Conservation (phyloP, 768 basidiomycete genomes). For the Boletus huronensis region DNA sequence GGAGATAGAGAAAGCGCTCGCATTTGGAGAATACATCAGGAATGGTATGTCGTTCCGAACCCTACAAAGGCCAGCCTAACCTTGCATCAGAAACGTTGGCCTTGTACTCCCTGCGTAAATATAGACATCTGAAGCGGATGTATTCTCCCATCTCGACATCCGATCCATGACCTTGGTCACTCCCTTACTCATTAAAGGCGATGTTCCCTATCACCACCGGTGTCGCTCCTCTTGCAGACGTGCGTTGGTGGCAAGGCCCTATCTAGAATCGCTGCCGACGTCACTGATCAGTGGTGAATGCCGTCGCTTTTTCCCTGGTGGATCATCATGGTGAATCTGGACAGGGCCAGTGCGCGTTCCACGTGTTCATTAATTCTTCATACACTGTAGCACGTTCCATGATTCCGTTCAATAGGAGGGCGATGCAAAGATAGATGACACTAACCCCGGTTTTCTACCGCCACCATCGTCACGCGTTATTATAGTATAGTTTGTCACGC, state of each 20-base stretch:
- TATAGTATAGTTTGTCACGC: too few relatives aligned
- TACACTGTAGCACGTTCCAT: neutral
- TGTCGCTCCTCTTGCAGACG: neutral
- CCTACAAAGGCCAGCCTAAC: neutral
- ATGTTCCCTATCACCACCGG: neutral
- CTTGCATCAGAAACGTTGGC: conserved; percentile 68
- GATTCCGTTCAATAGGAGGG: too few relatives aligned
- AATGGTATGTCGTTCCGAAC: conserved; percentile 50
- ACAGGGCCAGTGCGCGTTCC: neutral
- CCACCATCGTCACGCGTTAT: too few relatives aligned
- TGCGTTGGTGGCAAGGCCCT: neutral
- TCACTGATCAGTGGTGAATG: neutral
- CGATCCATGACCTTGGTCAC: conserved; percentile 3
- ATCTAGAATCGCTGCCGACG: neutral
- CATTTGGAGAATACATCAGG: conserved; percentile 79
- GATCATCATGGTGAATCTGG: neutral
- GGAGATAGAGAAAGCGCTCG: conserved; percentile 74
- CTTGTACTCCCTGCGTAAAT: conserved; percentile 78
- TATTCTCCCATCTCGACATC: conserved; percentile 43
- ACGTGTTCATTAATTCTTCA: neutral
- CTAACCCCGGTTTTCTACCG: too few relatives aligned
- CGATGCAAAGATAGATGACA: too few relatives aligned
- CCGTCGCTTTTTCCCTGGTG: neutral
- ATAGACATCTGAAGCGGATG: conserved; percentile 72
- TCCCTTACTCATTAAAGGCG: neutral